A percentile compares a stretch with the other conserved stretches of the same genome.
These are phyloP conservation scores for Cyberlindnera petersonii DNA, from an alignment of 805 yeast species.

Conservation along the genomic window DNA sequence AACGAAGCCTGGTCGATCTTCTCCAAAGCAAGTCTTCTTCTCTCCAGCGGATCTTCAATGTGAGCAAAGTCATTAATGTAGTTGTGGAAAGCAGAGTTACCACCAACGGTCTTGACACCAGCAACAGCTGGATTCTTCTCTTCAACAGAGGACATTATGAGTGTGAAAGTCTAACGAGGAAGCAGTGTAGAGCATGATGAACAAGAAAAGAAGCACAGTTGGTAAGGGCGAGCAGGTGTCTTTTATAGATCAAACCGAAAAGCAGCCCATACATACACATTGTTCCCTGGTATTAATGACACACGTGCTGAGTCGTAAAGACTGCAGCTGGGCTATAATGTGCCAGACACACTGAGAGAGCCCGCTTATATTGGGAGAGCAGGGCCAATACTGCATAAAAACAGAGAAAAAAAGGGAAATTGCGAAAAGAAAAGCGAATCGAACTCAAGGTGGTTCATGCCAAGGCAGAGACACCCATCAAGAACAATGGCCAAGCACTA, in stretches of 20 bases:
- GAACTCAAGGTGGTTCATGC: no score
- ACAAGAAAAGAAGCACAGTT: no score
- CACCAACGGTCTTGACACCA: conserved; percentile 52
- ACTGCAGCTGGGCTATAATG: background rate
- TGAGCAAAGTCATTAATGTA: conserved; percentile 76
- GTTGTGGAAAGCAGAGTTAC: conserved; percentile 85
- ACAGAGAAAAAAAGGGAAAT: no score
- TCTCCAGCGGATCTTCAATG: conserved; percentile 78
- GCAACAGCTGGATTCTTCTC: conserved; percentile 26
- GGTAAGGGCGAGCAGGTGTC: background rate
- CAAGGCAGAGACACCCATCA: no score
- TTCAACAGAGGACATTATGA: conserved; percentile 6
- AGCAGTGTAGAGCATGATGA: background rate
- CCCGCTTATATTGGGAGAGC: no score
- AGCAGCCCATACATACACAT: background rate
- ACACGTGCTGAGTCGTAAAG: conserved; percentile 3
- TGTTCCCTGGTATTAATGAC: conserved; percentile 5
- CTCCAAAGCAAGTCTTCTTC: conserved; percentile 81
- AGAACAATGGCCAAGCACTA: no score
- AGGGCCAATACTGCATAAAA: no score
- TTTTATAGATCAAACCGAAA: background rate
- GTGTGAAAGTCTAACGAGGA: no score
- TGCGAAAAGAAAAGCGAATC: no score
- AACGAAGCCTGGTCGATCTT: no score
- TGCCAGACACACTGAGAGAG: background rate